These are phyloP conservation scores for Cladosporium velox DNA, from an alignment of 2,329 filamentous ascomycete genomes.

Conservation along the genomic window DNA sequence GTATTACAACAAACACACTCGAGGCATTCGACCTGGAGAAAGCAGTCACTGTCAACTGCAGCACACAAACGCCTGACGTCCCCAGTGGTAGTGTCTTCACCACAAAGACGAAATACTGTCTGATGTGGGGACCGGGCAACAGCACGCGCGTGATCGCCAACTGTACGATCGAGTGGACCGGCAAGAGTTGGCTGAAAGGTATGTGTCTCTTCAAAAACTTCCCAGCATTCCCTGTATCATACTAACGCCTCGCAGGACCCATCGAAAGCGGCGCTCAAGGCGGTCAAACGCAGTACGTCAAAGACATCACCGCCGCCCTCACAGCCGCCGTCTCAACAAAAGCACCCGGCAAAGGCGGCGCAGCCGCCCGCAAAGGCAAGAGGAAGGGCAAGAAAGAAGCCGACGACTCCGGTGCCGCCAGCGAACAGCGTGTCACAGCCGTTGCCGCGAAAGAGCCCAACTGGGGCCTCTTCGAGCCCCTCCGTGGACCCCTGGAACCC, in stretches of 20 bases:
- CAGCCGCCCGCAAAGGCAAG: conserved; percentile 47
- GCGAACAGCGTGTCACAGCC: conserved; percentile 36
- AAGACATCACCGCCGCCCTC: conserved; percentile 73
- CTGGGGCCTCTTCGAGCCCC: conserved; percentile 82
- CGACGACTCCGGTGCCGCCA: conserved; percentile 47
- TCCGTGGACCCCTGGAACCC: conserved; percentile 70
- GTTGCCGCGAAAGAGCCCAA: conserved; percentile 43
- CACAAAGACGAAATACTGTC: conserved; percentile 90
- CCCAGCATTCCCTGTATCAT: not conserved
- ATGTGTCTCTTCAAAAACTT: conserved; percentile 32
- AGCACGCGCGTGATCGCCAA: conserved; percentile 82
- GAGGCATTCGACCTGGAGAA: conserved; percentile 86
- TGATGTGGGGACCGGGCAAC: conserved; percentile 89
- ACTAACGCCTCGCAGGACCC: conserved; percentile 60
- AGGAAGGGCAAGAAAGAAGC: conserved; percentile 54
- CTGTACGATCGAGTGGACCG: conserved; percentile 91
- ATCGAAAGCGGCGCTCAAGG: conserved; percentile 96
- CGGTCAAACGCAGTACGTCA: conserved; percentile 81
- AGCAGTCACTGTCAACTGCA: conserved; percentile 76
- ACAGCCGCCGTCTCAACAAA: conserved; percentile 72
- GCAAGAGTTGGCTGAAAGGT: conserved; percentile 98
- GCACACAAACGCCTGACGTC: conserved; percentile 90
- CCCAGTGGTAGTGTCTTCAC: conserved; percentile 89
- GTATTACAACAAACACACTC: conserved; percentile 81
- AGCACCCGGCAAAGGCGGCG: conserved; percentile 53